These are phyloP conservation scores for Xeromyces bisporus DNA, from an alignment of 495 filamentous ascomycete species.

Conservation along the genomic window DNA sequence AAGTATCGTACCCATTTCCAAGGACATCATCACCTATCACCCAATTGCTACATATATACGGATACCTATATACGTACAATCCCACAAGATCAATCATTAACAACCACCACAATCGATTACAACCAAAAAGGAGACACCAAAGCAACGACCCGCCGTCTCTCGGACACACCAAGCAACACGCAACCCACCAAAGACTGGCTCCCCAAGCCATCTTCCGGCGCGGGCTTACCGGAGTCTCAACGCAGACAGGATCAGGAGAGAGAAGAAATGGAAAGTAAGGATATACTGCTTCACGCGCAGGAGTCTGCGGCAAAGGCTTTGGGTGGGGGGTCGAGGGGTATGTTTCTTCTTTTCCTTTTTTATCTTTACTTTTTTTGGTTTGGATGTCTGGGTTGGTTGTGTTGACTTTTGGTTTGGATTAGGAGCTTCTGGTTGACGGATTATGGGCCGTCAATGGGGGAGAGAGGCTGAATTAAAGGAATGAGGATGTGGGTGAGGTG, in stretches of 20 bases:
- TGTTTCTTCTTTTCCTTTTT: neutral
- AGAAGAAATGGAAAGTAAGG: constrained; percentile 2
- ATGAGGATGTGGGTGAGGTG: too few species aligned
- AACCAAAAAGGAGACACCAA: constrained; percentile 10
- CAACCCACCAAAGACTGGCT: constrained; percentile 1
- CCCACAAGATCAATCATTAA: neutral
- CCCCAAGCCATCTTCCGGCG: neutral
- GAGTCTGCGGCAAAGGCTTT: constrained; percentile 15
- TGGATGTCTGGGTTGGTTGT: too few species aligned
- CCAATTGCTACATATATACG: too few species aligned
- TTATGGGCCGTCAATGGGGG: too few species aligned
- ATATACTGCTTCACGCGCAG: constrained; percentile 8
- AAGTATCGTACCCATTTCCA: too few species aligned
- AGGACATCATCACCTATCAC: too few species aligned
- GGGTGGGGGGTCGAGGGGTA: constrained; percentile 13
- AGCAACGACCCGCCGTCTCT: constrained; percentile 12
- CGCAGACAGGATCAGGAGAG: constrained; percentile 1
- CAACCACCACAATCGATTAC: neutral
- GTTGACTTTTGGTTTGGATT: too few species aligned
- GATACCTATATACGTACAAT: neutral
- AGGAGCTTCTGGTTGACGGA: too few species aligned
- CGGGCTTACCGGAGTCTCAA: neutral
- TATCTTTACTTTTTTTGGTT: neutral
- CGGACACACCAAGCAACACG: constrained; percentile 9
- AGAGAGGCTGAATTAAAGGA: too few species aligned